phyloP scores from a whole-genome alignment of 441 rosid genomes.

The Adansonia grandidieri region DNA sequence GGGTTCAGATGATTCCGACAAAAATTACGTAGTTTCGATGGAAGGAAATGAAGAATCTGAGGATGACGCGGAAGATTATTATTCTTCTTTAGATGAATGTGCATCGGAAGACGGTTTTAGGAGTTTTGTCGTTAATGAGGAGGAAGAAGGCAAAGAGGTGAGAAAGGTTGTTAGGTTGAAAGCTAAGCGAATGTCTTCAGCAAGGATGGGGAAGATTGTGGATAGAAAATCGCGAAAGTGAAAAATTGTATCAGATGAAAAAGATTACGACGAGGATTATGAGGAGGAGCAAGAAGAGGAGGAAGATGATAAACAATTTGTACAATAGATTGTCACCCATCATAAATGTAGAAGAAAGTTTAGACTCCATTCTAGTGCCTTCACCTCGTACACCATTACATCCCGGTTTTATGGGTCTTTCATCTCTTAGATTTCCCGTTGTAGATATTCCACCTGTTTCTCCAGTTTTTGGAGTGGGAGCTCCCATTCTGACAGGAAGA shows the following conservation, averaged over 20 bases:
- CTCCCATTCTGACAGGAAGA: conserved; percentile 75
- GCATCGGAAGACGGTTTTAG: conserved; percentile 60
- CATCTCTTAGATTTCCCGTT: conserved; percentile 66
- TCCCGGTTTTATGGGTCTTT: conserved; percentile 53
- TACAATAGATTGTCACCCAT: conserved; percentile 52
- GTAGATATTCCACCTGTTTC: conserved; percentile 60
- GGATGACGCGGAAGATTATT: conserved; percentile 61
- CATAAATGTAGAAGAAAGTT: conserved; percentile 48
- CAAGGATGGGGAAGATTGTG: conserved; percentile 38
- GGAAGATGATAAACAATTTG: conserved; percentile 46
- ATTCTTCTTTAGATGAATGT: conserved; percentile 55
- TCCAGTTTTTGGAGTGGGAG: conserved; percentile 70
- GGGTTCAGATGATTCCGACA: conserved; percentile 89
- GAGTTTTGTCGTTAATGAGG: conserved; percentile 38
- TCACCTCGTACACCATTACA: conserved; percentile 56
- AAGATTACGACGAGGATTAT: conserved; percentile 54
- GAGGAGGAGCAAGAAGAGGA: conserved; percentile 45
- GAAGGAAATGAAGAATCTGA: conserved; percentile 70
- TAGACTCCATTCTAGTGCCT: conserved; percentile 48
- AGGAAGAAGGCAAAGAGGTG: conserved; percentile 48
- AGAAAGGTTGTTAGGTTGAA: conserved; percentile 44
- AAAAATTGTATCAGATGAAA: conserved; percentile 48
- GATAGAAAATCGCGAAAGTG: conserved; percentile 54
- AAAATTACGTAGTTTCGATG: conserved; percentile 84
- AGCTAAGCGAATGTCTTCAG: conserved; percentile 38